Evolutionary conservation across 1,139 yeast genomes (phyloP).

Genomic region (Zygoascus meyerae): DNA sequence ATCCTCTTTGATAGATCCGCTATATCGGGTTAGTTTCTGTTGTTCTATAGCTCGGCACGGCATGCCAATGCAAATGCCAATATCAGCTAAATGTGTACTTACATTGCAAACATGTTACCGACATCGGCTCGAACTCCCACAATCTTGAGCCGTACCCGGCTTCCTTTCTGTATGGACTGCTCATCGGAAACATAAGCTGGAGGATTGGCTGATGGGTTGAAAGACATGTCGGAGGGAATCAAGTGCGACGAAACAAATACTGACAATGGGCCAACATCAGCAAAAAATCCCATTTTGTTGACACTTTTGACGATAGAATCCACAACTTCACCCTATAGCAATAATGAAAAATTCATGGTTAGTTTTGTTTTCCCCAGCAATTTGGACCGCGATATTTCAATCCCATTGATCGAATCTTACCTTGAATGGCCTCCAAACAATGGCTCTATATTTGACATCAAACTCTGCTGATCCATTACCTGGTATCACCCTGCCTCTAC

Average conservation of each 20-base stretch:
- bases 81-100: slow-evolving; percentile 20
- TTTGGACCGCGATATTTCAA: not conserved
- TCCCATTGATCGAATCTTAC: slow-evolving; percentile 16
- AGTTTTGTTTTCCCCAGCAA: not conserved
- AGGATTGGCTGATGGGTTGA: slow-evolving; percentile 93
- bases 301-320: slow-evolving; percentile 95
- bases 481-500: slow-evolving; percentile 88
- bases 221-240: slow-evolving; percentile 90
- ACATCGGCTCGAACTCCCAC: slow-evolving; percentile 98
- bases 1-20: slow-evolving; percentile 94
- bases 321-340: slow-evolving; percentile 73
- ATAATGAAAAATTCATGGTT: not conserved
- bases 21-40: slow-evolving; percentile 14
- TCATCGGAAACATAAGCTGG: slow-evolving; percentile 98
- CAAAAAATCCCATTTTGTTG: slow-evolving; percentile 93
- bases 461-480: slow-evolving; percentile 93
- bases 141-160: slow-evolving; percentile 86
- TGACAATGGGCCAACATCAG: slow-evolving; percentile 94
- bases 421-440: slow-evolving; percentile 97
- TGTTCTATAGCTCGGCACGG: not conserved
- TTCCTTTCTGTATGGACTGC: slow-evolving; percentile 89
- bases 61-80: slow-evolving; percentile 11
- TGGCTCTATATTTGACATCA: slow-evolving; percentile 92
- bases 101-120: slow-evolving; percentile 89
- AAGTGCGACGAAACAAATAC: slow-evolving; percentile 93